Evolutionary conservation across 768 basidiomycete species (phyloP).

Genomic region (Chalciporus pseudorubinellus): DNA sequence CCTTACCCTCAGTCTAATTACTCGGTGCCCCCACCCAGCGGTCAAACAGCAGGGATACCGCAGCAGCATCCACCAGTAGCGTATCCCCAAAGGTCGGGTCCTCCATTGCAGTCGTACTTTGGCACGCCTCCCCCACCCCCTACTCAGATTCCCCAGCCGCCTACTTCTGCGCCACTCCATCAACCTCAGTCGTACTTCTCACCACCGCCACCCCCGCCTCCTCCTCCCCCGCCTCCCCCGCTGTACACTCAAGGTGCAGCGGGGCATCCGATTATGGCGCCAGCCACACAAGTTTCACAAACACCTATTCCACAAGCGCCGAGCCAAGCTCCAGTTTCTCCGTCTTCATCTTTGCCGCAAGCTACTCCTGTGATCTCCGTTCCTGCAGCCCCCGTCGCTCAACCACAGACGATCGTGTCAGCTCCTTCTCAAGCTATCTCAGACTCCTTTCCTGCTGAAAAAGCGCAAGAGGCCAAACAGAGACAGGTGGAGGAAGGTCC

Average conservation of each 20-base stretch:
- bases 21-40: conserved; percentile 9
- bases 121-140: conserved; percentile 22
- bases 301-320: not conserved
- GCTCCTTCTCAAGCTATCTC: conserved; percentile 10
- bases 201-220: conserved; percentile 19
- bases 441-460: conserved; percentile 8
- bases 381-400: not conserved
- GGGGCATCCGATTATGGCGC: not conserved
- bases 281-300: conserved; percentile 9
- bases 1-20: conserved; percentile 16
- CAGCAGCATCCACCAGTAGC: conserved; percentile 1
- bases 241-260: conserved; percentile 5
- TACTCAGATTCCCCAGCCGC: conserved; percentile 14
- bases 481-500: conserved; percentile 39
- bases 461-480: conserved; percentile 37
- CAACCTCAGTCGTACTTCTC: conserved; percentile 22
- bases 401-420: conserved; percentile 21
- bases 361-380: conserved; percentile 9
- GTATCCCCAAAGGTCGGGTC: conserved; percentile 14
- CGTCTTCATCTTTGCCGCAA: conserved; percentile 6
- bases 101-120: conserved; percentile 9
- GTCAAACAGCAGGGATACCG: not conserved
- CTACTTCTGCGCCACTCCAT: conserved; percentile 16
- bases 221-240: conserved; percentile 12
- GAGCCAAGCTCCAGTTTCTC: conserved; percentile 7